A percentile compares a stretch with the other conserved stretches of the same genome.
phyloP scores from a whole-genome alignment of 306 rosid genomes.

The Quercus parvula region DNA sequence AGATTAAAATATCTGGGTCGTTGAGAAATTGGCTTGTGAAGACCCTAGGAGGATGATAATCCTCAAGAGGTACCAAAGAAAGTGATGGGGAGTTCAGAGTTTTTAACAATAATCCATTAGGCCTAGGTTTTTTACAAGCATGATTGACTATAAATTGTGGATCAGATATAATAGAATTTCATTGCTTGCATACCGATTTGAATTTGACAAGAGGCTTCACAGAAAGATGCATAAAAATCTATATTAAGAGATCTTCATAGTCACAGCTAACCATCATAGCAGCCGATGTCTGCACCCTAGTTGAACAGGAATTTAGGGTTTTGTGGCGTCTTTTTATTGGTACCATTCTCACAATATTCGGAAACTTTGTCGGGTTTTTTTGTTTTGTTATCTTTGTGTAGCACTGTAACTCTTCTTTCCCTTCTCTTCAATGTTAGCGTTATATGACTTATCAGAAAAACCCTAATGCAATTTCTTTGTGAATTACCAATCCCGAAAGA shows the following conservation, averaged over 20 bases:
- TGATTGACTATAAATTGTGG: not conserved
- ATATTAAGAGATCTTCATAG: not conserved
- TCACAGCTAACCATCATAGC: not conserved
- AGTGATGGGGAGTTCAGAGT: too few relatives aligned
- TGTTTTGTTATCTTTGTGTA: too few relatives aligned
- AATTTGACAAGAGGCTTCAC: not conserved
- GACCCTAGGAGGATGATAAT: too few relatives aligned
- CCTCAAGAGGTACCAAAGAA: too few relatives aligned
- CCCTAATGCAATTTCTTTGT: not conserved
- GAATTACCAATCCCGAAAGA: too few relatives aligned
- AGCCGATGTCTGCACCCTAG: not conserved
- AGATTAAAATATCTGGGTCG: not conserved
- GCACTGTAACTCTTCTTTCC: too few relatives aligned
- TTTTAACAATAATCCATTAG: not conserved
- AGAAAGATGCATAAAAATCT: not conserved
- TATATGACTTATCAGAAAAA: not conserved
- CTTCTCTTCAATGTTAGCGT: too few relatives aligned
- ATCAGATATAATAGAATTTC: not conserved
- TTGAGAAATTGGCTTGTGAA: not conserved
- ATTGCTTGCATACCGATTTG: not conserved
- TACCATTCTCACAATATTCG: too few relatives aligned
- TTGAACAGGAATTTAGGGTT: not conserved
- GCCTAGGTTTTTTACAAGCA: not conserved
- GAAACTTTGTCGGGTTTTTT: too few relatives aligned
- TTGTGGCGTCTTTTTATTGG: not conserved